Percentiles rank a stretch among this genome's conserved stretches.
Evolutionary conservation across 2,329 filamentous ascomycete species (phyloP).

Genomic region (Bipolaris gigantea): DNA sequence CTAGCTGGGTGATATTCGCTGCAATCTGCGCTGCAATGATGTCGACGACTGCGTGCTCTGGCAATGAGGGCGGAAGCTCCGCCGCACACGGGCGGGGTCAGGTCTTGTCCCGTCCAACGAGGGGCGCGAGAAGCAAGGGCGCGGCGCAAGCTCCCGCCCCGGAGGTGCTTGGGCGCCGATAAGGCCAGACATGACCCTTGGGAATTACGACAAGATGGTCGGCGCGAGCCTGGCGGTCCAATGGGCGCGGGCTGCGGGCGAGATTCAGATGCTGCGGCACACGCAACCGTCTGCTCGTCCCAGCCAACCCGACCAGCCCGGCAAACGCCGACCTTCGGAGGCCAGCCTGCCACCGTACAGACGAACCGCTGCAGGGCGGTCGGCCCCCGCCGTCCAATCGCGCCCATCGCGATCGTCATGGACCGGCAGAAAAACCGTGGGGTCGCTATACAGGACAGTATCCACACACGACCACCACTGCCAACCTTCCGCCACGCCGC

Average conservation of each 20-base stretch:
- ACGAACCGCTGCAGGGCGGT: conserved; percentile 19
- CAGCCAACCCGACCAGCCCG: conserved; percentile 38
- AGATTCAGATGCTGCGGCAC: conserved; percentile 32
- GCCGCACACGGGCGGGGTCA: conserved; percentile 29
- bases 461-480: conserved; percentile 21
- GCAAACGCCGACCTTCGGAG: conserved; percentile 38
- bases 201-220: conserved; percentile 38
- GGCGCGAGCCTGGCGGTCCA: conserved; percentile 29
- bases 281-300: conserved; percentile 30
- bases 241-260: conserved; percentile 18
- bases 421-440: conserved; percentile 42
- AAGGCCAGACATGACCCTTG: conserved; percentile 39
- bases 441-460: conserved; percentile 23
- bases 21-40: conserved; percentile 17
- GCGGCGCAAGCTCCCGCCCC: conserved; percentile 25
- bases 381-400: conserved; percentile 31
- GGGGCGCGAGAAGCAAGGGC: conserved; percentile 8
- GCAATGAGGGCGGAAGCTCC: conserved; percentile 18
- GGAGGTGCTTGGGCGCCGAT: conserved; percentile 29
- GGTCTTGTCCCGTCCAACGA: conserved; percentile 33
- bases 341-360: conserved; percentile 28
- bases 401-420: conserved; percentile 28
- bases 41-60: conserved; percentile 22
- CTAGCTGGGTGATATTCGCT: conserved; percentile 8
- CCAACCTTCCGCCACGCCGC: not conserved